A percentile compares a stretch with the other conserved stretches of the same genome.
Evolutionary conservation across 352 stramenopile species (phyloP).

Genomic region (Pythium apleroticum): DNA sequence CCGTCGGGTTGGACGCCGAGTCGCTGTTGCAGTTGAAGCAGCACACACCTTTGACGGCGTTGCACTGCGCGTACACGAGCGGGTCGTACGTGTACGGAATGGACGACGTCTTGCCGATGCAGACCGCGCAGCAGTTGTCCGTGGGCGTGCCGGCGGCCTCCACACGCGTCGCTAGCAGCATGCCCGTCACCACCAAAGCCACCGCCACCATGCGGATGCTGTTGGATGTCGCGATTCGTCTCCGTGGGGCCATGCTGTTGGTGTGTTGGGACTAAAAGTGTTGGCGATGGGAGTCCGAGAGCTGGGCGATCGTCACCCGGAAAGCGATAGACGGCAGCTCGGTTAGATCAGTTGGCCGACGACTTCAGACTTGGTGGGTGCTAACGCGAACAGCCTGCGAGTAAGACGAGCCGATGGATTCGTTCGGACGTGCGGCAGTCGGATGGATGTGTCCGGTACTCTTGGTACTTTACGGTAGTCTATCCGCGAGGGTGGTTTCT

Average conservation of each 20-base stretch:
- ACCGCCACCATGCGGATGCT: neutral
- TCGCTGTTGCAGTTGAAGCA: slow-evolving; percentile 65
- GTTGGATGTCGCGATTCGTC: neutral
- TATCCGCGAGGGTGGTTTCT: neutral
- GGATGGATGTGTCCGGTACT: neutral
- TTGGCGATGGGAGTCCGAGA: neutral
- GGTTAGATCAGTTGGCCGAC: neutral
- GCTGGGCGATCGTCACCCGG: neutral
- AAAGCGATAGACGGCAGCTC: neutral
- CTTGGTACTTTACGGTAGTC: neutral
- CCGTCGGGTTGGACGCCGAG: slow-evolving; percentile 18
- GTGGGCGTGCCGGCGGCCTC: slow-evolving; percentile 23
- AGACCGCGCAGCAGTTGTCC: slow-evolving; percentile 57
- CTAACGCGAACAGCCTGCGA: neutral
- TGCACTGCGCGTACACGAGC: slow-evolving; percentile 56
- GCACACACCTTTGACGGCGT: slow-evolving; percentile 50
- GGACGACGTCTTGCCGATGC: slow-evolving; percentile 66
- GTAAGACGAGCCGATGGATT: neutral
- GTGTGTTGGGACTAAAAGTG: neutral
- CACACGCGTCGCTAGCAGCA: neutral
- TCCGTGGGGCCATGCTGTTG: neutral
- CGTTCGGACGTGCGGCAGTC: neutral
- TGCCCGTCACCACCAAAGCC: neutral
- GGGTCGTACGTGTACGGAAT: slow-evolving; percentile 67
- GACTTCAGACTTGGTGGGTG: neutral